Conservation (phyloP, 768 basidiomycete genomes). For the Leccinum barrowsii region DNA sequence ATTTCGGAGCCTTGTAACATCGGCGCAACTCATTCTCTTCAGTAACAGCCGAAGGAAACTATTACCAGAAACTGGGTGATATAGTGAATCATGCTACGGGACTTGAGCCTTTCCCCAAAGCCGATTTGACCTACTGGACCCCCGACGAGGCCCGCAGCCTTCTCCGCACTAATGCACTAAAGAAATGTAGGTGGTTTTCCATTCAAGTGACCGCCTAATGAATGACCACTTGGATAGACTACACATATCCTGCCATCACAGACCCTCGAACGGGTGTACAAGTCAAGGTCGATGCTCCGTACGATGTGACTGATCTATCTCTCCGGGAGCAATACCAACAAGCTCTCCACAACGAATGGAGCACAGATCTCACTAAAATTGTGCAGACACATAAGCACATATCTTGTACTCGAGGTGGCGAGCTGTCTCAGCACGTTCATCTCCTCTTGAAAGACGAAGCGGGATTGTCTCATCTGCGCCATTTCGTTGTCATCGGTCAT, state of each 20-base stretch:
- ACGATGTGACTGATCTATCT: not conserved
- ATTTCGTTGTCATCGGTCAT: conserved; percentile 2
- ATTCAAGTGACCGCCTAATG: not conserved
- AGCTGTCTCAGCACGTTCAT: not conserved
- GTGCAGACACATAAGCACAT: not conserved
- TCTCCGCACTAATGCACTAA: not conserved
- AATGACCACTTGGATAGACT: conserved; percentile 6
- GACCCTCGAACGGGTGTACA: conserved; percentile 1
- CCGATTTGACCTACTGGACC: conserved; percentile 9
- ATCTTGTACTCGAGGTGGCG: not conserved
- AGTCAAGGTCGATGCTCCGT: conserved; percentile 15
- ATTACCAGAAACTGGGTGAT: not conserved
- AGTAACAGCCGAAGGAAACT: conserved; percentile 6
- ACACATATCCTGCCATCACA: conserved; percentile 18
- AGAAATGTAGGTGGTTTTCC: conserved; percentile 7
- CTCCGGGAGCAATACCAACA: conserved; percentile 8
- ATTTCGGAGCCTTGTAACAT: not conserved
- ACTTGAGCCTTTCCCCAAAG: conserved; percentile 17
- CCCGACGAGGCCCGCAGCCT: conserved; percentile 11
- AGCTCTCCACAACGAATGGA: conserved; percentile 6
- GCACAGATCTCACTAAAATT: not conserved
- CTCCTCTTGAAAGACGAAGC: conserved; percentile 6
- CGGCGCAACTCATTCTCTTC: not conserved
- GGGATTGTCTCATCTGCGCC: not conserved
- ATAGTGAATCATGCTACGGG: not conserved